Base-by-base conservation (phyloP, 225 moss, liverwort and hornwort genomes). In the Bryum argenteum region DNA sequence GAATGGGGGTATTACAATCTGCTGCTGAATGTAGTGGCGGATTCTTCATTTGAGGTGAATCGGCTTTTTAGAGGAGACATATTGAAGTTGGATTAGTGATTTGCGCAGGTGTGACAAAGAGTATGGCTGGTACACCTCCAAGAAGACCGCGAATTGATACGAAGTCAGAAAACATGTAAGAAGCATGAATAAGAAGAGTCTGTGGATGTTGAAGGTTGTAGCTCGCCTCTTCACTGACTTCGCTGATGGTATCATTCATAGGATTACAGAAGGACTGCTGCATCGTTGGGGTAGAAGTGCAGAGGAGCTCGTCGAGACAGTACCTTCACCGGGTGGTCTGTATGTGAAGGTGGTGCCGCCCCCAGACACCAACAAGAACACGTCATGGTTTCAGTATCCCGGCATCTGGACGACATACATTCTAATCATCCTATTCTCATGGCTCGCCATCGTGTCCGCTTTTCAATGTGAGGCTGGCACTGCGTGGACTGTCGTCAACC, bases 311-410 rank as follows among this genome's bases (percentile, higher is more conserved):
- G 85, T 79, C 47, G 87, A 83, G 81, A 82, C 79, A 65, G 81
- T 79, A 2, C 77, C 73, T 44, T 73, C 73, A 15, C 73, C 83
- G 10, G 81, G 78, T 20, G 96, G 89, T 66, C 81, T 92, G 54
- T 97, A 97, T 40, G 97, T 97, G 43, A 97, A 97, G 76, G 89
- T 94, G 65, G 89, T 97, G 37, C 90, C 91, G 54, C 97, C 97
- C 66, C 94, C 97, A 24, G 97, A 97, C n/a, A 91, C 89, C 28
- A 97, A 97, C 78, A 97, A 97, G 90, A 97, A 97, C n/a, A 97
- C 97, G 1, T 94, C 94, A 20, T 97, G 97, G 97, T 97, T 97
- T 70, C 83, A 90, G 76, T 97, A 97, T 67, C 97, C 97, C 17
- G 94, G 97, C 76, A 94, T 97, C 44, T 97, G 97, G 97, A 93